Percentiles rank a stretch among this genome's conserved stretches.
These are phyloP conservation scores for Sporothrix protearum DNA, from an alignment of 2,329 filamentous ascomycete genomes.

Conservation along the genomic window DNA sequence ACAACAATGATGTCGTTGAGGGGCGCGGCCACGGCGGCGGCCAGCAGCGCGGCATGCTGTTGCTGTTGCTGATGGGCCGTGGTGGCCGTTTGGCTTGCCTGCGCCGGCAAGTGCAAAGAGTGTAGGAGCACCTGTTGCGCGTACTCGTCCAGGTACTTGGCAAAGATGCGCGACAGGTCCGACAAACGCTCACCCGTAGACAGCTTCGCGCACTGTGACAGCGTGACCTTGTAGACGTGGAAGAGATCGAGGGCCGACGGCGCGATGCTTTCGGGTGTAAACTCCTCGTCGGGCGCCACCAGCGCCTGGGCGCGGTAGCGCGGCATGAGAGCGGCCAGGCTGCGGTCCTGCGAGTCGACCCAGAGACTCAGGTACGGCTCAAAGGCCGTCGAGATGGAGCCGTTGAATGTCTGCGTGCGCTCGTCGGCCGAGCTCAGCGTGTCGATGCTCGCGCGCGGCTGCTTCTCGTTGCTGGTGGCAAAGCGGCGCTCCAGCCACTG, in stretches of 20 bases:
- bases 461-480: slow-evolving; percentile 37
- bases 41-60: background rate
- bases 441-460: slow-evolving; percentile 76
- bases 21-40: slow-evolving; percentile 40
- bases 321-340: slow-evolving; percentile 78
- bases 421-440: slow-evolving; percentile 79
- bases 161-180: slow-evolving; percentile 79
- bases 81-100: background rate
- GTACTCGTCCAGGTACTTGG: slow-evolving; percentile 92
- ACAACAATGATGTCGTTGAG: slow-evolving; percentile 80
- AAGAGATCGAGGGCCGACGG: slow-evolving; percentile 94
- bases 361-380: slow-evolving; percentile 95
- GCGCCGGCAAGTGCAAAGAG: slow-evolving; percentile 49
- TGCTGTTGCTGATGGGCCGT: background rate
- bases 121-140: slow-evolving; percentile 85
- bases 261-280: slow-evolving; percentile 84
- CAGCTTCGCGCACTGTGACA: slow-evolving; percentile 93
- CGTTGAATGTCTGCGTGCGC: slow-evolving; percentile 72
- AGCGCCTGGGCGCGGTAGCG: slow-evolving; percentile 82
- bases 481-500: slow-evolving; percentile 85
- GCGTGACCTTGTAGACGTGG: slow-evolving; percentile 88
- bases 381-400: slow-evolving; percentile 92
- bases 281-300: slow-evolving; percentile 81
- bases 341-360: slow-evolving; percentile 93
- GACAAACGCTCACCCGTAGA: slow-evolving; percentile 85